A percentile compares a stretch with the other conserved stretches of the same genome.
Evolutionary conservation across 2,329 filamentous ascomycete genomes (phyloP).

Genomic region (Plectosphaerella plurivora): DNA sequence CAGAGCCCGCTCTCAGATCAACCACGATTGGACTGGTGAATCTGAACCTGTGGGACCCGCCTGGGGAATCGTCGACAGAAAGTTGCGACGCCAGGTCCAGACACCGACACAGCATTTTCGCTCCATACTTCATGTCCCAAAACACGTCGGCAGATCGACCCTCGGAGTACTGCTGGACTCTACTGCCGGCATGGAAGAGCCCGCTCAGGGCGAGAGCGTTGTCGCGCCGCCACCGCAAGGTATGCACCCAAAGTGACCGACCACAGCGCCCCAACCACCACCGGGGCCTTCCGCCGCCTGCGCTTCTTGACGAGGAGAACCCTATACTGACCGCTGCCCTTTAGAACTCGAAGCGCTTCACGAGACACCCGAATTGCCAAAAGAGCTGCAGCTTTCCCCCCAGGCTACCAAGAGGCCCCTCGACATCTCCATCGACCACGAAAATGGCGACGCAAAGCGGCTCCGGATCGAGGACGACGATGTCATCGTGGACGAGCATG

Average conservation of each 20-base stretch:
- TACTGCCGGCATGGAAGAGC: constrained; percentile 1
- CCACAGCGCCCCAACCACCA: constrained; percentile 2
- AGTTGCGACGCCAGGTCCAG: neutral
- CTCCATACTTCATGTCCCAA: too few species aligned
- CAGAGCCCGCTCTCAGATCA: neutral
- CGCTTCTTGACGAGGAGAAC: neutral
- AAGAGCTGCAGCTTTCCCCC: constrained; percentile 23
- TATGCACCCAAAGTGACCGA: neutral
- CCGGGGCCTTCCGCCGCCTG: neutral
- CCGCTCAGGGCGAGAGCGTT: constrained; percentile 1
- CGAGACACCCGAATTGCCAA: constrained; percentile 23
- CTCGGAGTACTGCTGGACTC: neutral
- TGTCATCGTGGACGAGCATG: constrained; percentile 16
- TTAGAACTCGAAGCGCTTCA: constrained; percentile 16
- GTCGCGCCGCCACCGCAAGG: neutral
- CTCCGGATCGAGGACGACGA: constrained; percentile 19
- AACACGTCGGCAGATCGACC: neutral
- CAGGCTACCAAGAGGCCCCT: constrained; percentile 30
- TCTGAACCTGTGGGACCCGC: neutral
- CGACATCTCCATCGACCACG: constrained; percentile 21
- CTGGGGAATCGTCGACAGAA: constrained; percentile 1
- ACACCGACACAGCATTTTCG: neutral
- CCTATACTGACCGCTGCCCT: neutral
- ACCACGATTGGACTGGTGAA: neutral
- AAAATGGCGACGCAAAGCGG: constrained; percentile 25